Percentiles rank a stretch among this genome's conserved stretches.
These are phyloP conservation scores for Zea mays DNA, from an alignment of 176 grass and related monocot species.

Conservation along the genomic window Zm-B73-REFERENCE-NAM-5.0 NC_050100.1:99955001-99955500, in stretches of 20 bases:
- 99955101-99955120: constrained; percentile 80
- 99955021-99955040: not conserved
- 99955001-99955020: not conserved
- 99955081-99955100: constrained; percentile 65
- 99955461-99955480: too few relatives aligned
- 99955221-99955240: constrained; percentile 21
- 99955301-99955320: constrained; percentile 82
- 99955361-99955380: not conserved
- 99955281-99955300: constrained; percentile 78
- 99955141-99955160: constrained; percentile 23
- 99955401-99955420: not conserved
- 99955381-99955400: too few relatives aligned
- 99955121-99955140: constrained; percentile 84
- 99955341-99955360: constrained; percentile 53
- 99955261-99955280: constrained; percentile 60
- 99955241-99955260: constrained; percentile 85
- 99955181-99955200: too few relatives aligned
- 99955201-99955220: not conserved
- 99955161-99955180: not conserved
- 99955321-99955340: constrained; percentile 86
- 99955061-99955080: constrained; percentile 70
- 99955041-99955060: not conserved
- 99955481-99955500: too few relatives aligned
- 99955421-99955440: too few relatives aligned
- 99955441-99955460: too few relatives aligned